phyloP scores from a whole-genome alignment of 768 basidiomycete species.

The Leccinum pellstonianum region DNA sequence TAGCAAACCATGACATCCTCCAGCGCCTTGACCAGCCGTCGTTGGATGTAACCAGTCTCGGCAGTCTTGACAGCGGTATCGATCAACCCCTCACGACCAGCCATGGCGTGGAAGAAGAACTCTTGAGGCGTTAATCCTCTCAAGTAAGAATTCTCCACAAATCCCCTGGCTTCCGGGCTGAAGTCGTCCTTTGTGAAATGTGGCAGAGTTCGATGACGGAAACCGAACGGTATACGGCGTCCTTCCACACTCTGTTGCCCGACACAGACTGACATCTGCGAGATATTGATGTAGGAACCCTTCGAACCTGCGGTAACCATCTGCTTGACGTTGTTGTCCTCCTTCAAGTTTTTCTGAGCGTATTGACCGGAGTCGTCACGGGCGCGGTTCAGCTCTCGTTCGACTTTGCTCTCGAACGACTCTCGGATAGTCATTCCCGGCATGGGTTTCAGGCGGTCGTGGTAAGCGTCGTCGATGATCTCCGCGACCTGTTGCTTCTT shows the following conservation, averaged over 20 bases:
- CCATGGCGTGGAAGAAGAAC: slow-evolving; percentile 99
- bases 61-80: slow-evolving; percentile 99
- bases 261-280: slow-evolving; percentile 99
- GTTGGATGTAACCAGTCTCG: slow-evolving; percentile 98
- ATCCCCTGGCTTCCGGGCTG: slow-evolving; percentile 95
- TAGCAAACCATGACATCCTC: slow-evolving; percentile 98
- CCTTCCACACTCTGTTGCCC: slow-evolving; percentile 99
- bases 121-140: slow-evolving; percentile 96
- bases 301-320: slow-evolving; percentile 99
- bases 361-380: slow-evolving; percentile 95
- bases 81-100: slow-evolving; percentile 97
- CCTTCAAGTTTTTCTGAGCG: slow-evolving; percentile 96
- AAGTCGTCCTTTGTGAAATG: slow-evolving; percentile 99
- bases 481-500: slow-evolving; percentile 78
- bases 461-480: slow-evolving; percentile 79
- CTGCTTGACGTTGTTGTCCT: slow-evolving; percentile 99
- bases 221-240: slow-evolving; percentile 97
- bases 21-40: slow-evolving; percentile 94
- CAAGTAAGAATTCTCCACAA: slow-evolving; percentile 98
- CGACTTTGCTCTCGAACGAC: slow-evolving; percentile 92
- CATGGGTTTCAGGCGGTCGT: slow-evolving; percentile 82
- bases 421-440: slow-evolving; percentile 99
- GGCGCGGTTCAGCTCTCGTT: slow-evolving; percentile 88
- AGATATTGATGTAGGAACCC: slow-evolving; percentile 99
- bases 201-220: slow-evolving; percentile 92